Evolutionary conservation across 768 basidiomycete species (phyloP), one percentile per base, ranked within the genome.

Genomic region (Grammothele lineata): DNA sequence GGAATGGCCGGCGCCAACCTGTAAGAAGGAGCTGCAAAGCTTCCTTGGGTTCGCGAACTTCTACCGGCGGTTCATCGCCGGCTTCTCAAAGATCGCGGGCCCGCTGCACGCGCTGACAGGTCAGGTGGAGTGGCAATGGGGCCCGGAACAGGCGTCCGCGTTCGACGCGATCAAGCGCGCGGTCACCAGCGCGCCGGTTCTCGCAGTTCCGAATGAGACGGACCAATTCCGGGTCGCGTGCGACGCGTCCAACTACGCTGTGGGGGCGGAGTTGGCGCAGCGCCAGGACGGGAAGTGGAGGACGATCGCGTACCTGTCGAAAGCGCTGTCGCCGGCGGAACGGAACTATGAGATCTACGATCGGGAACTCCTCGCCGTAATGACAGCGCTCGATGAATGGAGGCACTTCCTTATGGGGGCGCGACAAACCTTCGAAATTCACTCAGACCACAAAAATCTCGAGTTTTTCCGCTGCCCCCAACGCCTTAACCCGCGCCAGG

Each of bases 291-390:
- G 46, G 0, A 7, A 36, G 1, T 55, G 48, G 40, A 42, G 49
- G 17, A 43, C 54, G 0, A 39, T 53, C 15, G 56, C 51, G 5
- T 61, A 37, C 21, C 36, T 47, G 1, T 57, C 54, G 1, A 37
- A 50, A 45, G 19, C 26, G 5, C 30, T 53, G 5, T 43, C 43
- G 12, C 34, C 35, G 0, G 55, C 66, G 0, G 64, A 71, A 43
- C 41, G 51, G 1, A 71, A 70, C 43, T 60, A 60, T 23, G 22
- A 56, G 19, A 54, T 56, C 39, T 69, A 69, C 50, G 55, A 72
- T 44, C 66, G 66, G 41, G 72, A 73, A 51, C 43, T 72, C 1
- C 55, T 70, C 1, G 67, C 67, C 0, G 61, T 72, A 14, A 62
- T 72, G 10, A 22, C 49, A 4, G 54, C 62, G 0, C 43, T 65